Conservation (phyloP, 108 stramenopile genomes). For the Skeletonema potamos region DNA sequence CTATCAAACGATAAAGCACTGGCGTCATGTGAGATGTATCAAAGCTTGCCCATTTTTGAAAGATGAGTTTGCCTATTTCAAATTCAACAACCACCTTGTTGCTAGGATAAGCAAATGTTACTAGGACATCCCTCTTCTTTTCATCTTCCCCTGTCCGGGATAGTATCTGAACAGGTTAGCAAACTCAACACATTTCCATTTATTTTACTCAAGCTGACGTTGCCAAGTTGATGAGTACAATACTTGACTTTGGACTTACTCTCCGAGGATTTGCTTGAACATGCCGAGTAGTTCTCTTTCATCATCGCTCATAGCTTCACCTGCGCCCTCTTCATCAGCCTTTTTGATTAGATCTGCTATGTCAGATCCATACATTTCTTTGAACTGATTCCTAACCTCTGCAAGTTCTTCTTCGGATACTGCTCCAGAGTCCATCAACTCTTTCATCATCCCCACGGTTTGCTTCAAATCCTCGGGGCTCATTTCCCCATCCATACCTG, state of each 20-base stretch:
- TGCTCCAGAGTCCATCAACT: conserved; percentile 73
- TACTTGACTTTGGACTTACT: conserved; percentile 4
- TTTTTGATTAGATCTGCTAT: conserved; percentile 76
- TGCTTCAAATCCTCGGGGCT: conserved; percentile 75
- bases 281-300: conserved; percentile 77
- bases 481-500: conserved; percentile 51
- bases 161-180: too few species aligned
- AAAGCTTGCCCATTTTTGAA: too few species aligned
- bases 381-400: conserved; percentile 73
- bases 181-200: too few species aligned
- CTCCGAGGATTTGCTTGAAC: conserved; percentile 78
- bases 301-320: conserved; percentile 42
- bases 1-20: too few species aligned
- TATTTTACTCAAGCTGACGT: neutral
- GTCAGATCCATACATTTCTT: conserved; percentile 70
- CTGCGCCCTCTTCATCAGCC: conserved; percentile 53
- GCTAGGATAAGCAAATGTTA: too few species aligned
- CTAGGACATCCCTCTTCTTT: too few species aligned
- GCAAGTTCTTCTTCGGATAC: conserved; percentile 64
- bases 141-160: too few species aligned
- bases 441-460: conserved; percentile 62
- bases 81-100: too few species aligned
- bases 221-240: too few species aligned
- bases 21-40: too few species aligned
- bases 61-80: too few species aligned